Evolutionary conservation across 345 rosid genomes (phyloP).

Genomic region (Brassica carinata): DNA sequence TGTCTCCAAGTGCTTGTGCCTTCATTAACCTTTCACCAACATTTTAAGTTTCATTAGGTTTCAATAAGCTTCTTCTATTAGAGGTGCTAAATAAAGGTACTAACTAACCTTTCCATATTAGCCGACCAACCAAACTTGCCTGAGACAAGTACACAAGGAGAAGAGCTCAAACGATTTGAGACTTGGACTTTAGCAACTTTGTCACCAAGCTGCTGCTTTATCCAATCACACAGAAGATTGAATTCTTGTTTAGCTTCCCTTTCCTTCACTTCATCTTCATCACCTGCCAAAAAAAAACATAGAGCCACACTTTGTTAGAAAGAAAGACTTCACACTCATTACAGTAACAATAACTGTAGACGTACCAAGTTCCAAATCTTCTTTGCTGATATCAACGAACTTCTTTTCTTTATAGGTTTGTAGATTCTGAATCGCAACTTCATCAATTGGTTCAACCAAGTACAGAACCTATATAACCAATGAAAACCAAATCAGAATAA

Average conservation of each 20-base stretch:
- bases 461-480: slow-evolving; percentile 62
- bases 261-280: slow-evolving; percentile 91
- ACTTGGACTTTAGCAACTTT: slow-evolving; percentile 74
- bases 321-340: neutral
- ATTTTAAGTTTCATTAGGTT: too few species aligned
- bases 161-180: slow-evolving; percentile 86
- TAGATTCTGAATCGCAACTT: slow-evolving; percentile 94
- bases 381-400: slow-evolving; percentile 97
- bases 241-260: slow-evolving; percentile 81
- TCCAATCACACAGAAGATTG: slow-evolving; percentile 88
- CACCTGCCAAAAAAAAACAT: slow-evolving; percentile 50
- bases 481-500: neutral
- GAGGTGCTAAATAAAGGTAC: too few species aligned
- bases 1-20: slow-evolving; percentile 98
- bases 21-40: slow-evolving; percentile 55
- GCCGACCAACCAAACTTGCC: slow-evolving; percentile 99
- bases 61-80: too few species aligned
- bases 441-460: slow-evolving; percentile 94
- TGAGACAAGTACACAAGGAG: slow-evolving; percentile 98
- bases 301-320: neutral
- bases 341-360: too few species aligned
- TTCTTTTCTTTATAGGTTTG: slow-evolving; percentile 97
- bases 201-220: slow-evolving; percentile 93
- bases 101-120: slow-evolving; percentile 81
- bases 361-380: slow-evolving; percentile 88